phyloP scores from a whole-genome alignment of 1,284 basidiomycete species.

The Marasmius fiardii region DNA sequence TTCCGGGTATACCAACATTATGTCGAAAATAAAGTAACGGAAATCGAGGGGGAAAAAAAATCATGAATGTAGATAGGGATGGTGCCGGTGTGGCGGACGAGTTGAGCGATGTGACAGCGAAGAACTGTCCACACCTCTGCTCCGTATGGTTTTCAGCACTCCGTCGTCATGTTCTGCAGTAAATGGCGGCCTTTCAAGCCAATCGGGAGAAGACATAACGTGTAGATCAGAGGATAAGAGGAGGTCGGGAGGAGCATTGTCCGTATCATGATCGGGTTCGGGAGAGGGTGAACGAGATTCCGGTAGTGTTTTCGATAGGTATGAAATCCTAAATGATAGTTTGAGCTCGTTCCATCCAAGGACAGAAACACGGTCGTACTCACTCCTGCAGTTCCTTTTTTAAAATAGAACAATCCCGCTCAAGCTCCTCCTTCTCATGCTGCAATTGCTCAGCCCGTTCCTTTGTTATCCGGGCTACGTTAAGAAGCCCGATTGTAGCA shows the following conservation, averaged over 20 bases:
- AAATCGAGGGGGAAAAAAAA: not conserved
- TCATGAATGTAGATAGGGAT: not conserved
- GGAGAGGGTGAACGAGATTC: not conserved
- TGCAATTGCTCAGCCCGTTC: conserved; percentile 45
- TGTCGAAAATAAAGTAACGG: not conserved
- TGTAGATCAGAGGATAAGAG: not conserved
- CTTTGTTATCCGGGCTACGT: conserved; percentile 43
- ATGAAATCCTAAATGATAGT: not conserved
- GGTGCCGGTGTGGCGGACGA: not conserved
- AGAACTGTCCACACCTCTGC: not conserved
- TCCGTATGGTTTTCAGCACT: not conserved
- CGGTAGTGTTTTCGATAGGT: not conserved
- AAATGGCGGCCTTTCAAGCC: not conserved
- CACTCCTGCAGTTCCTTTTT: conserved; percentile 20
- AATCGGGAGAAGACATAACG: not conserved
- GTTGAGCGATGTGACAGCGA: not conserved
- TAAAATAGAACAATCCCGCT: conserved; percentile 32
- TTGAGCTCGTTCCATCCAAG: not conserved
- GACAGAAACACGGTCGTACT: conserved; percentile 4
- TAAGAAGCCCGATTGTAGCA: conserved; percentile 49
- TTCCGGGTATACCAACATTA: not conserved
- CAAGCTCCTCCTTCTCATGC: conserved; percentile 40
- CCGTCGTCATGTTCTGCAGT: not conserved
- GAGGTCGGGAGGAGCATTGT: not conserved
- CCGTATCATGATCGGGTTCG: not conserved